phyloP scores from a whole-genome alignment of 345 rosid species.

The Sonneratia caseolaris region DNA sequence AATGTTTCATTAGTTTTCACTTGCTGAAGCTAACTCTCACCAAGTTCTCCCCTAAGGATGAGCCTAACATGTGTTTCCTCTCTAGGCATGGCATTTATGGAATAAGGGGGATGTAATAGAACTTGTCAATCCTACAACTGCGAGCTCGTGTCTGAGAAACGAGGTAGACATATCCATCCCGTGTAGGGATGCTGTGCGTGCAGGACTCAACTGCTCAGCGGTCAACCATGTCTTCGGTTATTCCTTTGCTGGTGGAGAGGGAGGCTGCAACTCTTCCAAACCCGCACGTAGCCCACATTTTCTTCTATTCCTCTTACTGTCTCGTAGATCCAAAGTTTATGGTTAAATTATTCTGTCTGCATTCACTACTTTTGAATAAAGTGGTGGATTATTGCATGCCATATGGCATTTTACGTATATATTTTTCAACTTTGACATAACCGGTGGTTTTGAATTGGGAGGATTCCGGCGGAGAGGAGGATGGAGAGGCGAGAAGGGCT shows the following conservation, averaged over 20 bases:
- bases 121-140: slow-evolving; percentile 42
- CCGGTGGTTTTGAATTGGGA: too few species aligned
- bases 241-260: slow-evolving; percentile 49
- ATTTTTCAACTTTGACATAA: too few species aligned
- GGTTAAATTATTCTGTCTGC: too few species aligned
- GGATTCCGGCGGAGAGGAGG: too few species aligned
- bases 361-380: too few species aligned
- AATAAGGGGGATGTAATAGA: slow-evolving; percentile 47
- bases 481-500: too few species aligned
- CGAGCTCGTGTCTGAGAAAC: slow-evolving; percentile 21
- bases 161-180: slow-evolving; percentile 60
- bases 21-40: background rate
- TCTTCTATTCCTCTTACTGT: slow-evolving; percentile 18
- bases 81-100: slow-evolving; percentile 73
- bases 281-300: slow-evolving; percentile 47
- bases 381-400: too few species aligned
- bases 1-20: background rate
- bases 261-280: slow-evolving; percentile 39
- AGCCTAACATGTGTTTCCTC: background rate
- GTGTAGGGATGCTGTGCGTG: slow-evolving; percentile 71
- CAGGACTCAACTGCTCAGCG: slow-evolving; percentile 60
- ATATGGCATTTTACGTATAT: too few species aligned
- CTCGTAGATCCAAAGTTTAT: too few species aligned
- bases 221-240: slow-evolving; percentile 58
- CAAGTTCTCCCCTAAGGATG: background rate